phyloP scores from a whole-genome alignment of 371 early-diverging fungal species.

The Mucor irregularis region DNA sequence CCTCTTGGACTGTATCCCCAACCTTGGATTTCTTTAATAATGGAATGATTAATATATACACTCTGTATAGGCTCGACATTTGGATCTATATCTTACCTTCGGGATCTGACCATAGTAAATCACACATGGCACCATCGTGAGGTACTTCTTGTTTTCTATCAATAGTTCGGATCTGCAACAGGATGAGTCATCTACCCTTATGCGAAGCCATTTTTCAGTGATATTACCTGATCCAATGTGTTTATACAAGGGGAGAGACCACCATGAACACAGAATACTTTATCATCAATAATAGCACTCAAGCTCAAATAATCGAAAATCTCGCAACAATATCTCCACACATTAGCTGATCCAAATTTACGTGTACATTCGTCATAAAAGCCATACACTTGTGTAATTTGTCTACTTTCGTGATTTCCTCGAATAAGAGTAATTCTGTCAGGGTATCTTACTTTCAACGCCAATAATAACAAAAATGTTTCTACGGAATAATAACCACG shows the following conservation, averaged over 20 bases:
- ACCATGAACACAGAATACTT: conserved; percentile 98
- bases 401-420: conserved; percentile 98
- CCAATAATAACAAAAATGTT: conserved; percentile 96
- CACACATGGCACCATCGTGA: conserved; percentile 99
- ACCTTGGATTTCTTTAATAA: conserved; percentile 72
- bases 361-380: conserved; percentile 99
- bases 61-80: background rate
- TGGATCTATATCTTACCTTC: conserved; percentile 64
- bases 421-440: conserved; percentile 96
- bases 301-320: conserved; percentile 97
- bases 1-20: conserved; percentile 99
- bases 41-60: background rate
- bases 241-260: conserved; percentile 94
- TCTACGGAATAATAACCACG: conserved; percentile 99
- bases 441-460: conserved; percentile 95
- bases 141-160: conserved; percentile 99
- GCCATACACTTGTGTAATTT: conserved; percentile 99
- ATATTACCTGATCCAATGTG: conserved; percentile 88
- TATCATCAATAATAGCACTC: conserved; percentile 92
- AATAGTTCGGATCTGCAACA: conserved; percentile 82
- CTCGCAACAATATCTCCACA: conserved; percentile 98
- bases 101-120: conserved; percentile 99
- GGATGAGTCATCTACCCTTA: background rate
- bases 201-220: background rate
- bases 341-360: conserved; percentile 96